Conservation (phyloP, 345 rosid species). For the Aurinia saxatilis region DNA sequence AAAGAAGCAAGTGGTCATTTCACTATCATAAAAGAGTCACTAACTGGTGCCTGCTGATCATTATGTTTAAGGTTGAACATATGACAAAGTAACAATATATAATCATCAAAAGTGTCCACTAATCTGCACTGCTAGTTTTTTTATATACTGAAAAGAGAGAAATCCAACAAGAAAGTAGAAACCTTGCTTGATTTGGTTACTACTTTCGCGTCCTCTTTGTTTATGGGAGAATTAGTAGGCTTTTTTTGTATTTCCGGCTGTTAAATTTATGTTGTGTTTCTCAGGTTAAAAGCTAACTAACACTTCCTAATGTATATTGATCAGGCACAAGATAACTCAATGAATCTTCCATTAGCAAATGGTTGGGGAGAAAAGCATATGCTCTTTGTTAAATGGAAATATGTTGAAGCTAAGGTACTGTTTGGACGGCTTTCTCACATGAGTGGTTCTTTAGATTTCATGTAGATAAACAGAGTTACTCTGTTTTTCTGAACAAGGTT, state of each 20-base stretch:
- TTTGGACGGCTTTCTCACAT: not conserved
- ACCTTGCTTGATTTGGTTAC: not conserved
- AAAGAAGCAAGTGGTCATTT: constrained; percentile 5
- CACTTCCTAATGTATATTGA: constrained; percentile 15
- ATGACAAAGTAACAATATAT: not conserved
- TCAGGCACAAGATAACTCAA: constrained; percentile 85
- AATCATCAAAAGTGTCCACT: not conserved
- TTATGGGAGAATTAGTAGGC: not conserved
- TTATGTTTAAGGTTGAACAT: constrained; percentile 3
- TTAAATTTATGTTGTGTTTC: not conserved
- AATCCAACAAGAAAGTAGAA: not conserved
- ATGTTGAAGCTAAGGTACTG: constrained; percentile 69
- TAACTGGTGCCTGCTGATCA: constrained; percentile 21
- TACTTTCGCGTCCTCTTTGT: not conserved
- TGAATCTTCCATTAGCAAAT: constrained; percentile 72
- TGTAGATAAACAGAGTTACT: not conserved
- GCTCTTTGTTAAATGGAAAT: constrained; percentile 78
- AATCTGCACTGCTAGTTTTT: not conserved
- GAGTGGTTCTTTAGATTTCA: not conserved
- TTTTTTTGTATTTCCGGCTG: not conserved
- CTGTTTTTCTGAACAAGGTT: not conserved
- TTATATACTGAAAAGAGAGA: not conserved
- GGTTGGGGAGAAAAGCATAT: constrained; percentile 96
- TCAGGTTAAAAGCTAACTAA: constrained; percentile 1
- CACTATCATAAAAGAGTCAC: constrained; percentile 21